Evolutionary conservation across 1,284 basidiomycete genomes (phyloP).

Genomic region (Ustilago trichophora): DNA sequence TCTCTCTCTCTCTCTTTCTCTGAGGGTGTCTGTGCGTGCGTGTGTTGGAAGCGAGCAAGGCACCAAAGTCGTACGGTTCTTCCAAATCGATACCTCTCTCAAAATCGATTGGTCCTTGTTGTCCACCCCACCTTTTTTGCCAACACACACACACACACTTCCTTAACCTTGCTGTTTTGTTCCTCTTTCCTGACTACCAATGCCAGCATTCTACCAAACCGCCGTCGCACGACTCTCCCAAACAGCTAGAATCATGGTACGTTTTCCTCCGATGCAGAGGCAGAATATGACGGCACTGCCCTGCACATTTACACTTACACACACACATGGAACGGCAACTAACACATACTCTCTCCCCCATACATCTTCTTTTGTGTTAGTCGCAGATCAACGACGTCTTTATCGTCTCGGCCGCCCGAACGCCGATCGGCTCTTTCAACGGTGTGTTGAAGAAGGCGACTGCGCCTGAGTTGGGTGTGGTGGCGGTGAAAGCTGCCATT

Average conservation of each 20-base stretch:
- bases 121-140: conserved; percentile 37
- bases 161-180: background rate
- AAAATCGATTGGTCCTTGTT: conserved; percentile 4
- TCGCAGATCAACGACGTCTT: conserved; percentile 74
- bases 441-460: conserved; percentile 87
- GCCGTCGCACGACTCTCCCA: conserved; percentile 53
- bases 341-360: background rate
- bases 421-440: conserved; percentile 92
- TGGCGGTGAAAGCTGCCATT: conserved; percentile 83
- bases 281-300: too few species aligned
- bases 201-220: conserved; percentile 54
- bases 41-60: too few species aligned
- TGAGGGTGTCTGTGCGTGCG: too few species aligned
- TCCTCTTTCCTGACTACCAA: conserved; percentile 14
- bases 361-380: conserved; percentile 2
- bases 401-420: conserved; percentile 92
- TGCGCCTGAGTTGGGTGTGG: conserved; percentile 87
- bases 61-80: conserved; percentile 40
- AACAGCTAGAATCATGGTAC: conserved; percentile 58
- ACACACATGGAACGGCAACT: conserved; percentile 1
- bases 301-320: too few species aligned
- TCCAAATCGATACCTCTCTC: conserved; percentile 23
- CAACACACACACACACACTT: conserved; percentile 1
- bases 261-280: conserved; percentile 16
- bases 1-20: too few species aligned